phyloP scores from a whole-genome alignment of 176 grass and related monocot genomes.

The Saccharum spontaneum region DNA sequence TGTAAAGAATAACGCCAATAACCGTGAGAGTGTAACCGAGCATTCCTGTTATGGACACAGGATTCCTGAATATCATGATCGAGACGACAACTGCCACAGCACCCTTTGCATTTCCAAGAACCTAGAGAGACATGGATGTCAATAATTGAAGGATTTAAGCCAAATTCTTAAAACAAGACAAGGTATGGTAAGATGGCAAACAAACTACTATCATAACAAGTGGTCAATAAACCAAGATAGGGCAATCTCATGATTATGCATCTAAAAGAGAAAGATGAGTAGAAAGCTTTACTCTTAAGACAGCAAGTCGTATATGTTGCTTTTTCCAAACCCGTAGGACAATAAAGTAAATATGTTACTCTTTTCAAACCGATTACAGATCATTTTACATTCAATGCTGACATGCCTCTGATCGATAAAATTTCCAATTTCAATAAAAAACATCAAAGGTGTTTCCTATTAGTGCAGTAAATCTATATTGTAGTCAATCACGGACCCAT shows the following conservation, averaged over 20 bases:
- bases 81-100: conserved; percentile 81
- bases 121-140: conserved; percentile 40
- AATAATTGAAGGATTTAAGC: conserved; percentile 1
- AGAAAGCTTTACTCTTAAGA: neutral
- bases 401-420: neutral
- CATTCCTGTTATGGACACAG: conserved; percentile 77
- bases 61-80: conserved; percentile 83
- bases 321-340: neutral
- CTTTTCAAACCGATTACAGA: neutral
- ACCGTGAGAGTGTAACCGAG: conserved; percentile 79
- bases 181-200: neutral
- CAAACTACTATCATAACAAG: neutral
- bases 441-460: neutral
- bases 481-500: neutral
- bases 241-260: neutral
- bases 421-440: neutral
- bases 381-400: neutral
- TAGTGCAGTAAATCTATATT: neutral
- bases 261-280: neutral
- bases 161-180: neutral
- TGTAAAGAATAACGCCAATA: conserved; percentile 78
- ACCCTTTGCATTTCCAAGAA: conserved; percentile 85
- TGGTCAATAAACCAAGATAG: conserved; percentile 12
- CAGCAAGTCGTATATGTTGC: neutral
- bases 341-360: neutral